A percentile compares a stretch with the other conserved stretches of the same genome.
These are phyloP conservation scores for Piper longum DNA, from an alignment of 164 flowering plant genomes.

Conservation along the genomic window DNA sequence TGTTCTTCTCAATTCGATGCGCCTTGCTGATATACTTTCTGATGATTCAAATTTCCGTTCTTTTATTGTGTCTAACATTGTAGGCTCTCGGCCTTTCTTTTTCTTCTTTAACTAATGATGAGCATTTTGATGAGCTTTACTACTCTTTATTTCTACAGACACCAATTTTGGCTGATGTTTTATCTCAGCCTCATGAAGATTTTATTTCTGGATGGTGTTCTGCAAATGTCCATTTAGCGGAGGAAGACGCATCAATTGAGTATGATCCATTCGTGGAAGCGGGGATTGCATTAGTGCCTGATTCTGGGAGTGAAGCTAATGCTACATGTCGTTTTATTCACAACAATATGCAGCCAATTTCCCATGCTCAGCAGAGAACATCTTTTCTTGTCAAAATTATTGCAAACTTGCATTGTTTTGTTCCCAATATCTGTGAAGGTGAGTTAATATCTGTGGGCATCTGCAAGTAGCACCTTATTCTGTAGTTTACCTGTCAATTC, in stretches of 20 bases:
- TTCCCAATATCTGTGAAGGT: slow-evolving; percentile 91
- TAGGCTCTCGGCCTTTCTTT: slow-evolving; percentile 24
- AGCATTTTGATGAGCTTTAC: background rate
- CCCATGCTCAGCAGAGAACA: slow-evolving; percentile 85
- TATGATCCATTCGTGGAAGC: slow-evolving; percentile 61
- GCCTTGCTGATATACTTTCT: slow-evolving; percentile 80
- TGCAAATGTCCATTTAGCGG: slow-evolving; percentile 39
- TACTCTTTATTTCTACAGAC: slow-evolving; percentile 36
- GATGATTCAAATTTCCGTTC: slow-evolving; percentile 96
- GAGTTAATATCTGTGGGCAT: background rate
- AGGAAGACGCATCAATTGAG: slow-evolving; percentile 73
- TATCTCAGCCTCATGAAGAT: slow-evolving; percentile 64
- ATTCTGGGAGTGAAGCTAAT: slow-evolving; percentile 13
- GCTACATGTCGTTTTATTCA: slow-evolving; percentile 29
- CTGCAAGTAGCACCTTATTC: background rate
- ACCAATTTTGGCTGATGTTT: slow-evolving; percentile 58
- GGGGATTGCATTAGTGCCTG: slow-evolving; percentile 44
- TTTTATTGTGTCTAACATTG: slow-evolving; percentile 57
- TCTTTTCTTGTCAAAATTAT: slow-evolving; percentile 84
- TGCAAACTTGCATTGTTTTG: slow-evolving; percentile 94
- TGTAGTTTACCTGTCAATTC: background rate
- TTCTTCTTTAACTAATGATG: background rate
- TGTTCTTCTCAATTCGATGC: slow-evolving; percentile 83
- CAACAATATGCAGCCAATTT: slow-evolving; percentile 34
- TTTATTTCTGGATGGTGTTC: slow-evolving; percentile 86